Evolutionary conservation across 2,329 filamentous ascomycete species (phyloP).

Genomic region (Lithohypha guttulata): DNA sequence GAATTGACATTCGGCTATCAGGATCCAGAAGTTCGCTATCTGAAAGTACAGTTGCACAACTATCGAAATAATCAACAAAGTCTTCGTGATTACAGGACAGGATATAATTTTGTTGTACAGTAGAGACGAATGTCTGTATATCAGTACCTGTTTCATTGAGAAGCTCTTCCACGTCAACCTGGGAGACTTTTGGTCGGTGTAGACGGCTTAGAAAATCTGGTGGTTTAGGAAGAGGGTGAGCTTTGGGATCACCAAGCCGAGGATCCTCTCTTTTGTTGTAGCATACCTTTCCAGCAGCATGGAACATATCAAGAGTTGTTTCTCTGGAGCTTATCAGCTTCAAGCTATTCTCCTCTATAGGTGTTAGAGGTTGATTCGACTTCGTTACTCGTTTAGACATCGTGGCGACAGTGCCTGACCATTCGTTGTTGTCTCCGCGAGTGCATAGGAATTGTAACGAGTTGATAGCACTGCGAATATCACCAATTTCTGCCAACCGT

Average conservation of each 20-base stretch:
- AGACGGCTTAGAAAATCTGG: conserved; percentile 49
- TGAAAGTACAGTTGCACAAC: conserved; percentile 78
- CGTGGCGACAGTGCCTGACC: conserved; percentile 61
- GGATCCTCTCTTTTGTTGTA: conserved; percentile 78
- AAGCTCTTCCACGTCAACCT: conserved; percentile 62
- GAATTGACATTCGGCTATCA: conserved; percentile 39
- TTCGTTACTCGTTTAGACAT: conserved; percentile 50
- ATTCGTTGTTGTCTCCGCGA: conserved; percentile 63
- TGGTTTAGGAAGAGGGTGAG: conserved; percentile 39
- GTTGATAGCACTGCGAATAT: conserved; percentile 85
- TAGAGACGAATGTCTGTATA: conserved; percentile 76
- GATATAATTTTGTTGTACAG: conserved; percentile 86
- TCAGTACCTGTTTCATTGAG: conserved; percentile 92
- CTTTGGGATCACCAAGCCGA: conserved; percentile 24
- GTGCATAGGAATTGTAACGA: conserved; percentile 87
- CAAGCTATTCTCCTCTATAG: conserved; percentile 67
- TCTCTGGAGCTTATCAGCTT: conserved; percentile 77
- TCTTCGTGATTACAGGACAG: conserved; percentile 64
- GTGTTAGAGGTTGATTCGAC: conserved; percentile 52
- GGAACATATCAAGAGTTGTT: conserved; percentile 84
- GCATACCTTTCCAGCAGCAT: conserved; percentile 88
- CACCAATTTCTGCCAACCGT: conserved; percentile 72
- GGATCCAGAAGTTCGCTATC: conserved; percentile 77
- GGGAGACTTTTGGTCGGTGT: conserved; percentile 50
- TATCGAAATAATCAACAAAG: conserved; percentile 67